Evolutionary conservation across 345 rosid species (phyloP).

Genomic region (Eucalyptus cloeziana): DNA sequence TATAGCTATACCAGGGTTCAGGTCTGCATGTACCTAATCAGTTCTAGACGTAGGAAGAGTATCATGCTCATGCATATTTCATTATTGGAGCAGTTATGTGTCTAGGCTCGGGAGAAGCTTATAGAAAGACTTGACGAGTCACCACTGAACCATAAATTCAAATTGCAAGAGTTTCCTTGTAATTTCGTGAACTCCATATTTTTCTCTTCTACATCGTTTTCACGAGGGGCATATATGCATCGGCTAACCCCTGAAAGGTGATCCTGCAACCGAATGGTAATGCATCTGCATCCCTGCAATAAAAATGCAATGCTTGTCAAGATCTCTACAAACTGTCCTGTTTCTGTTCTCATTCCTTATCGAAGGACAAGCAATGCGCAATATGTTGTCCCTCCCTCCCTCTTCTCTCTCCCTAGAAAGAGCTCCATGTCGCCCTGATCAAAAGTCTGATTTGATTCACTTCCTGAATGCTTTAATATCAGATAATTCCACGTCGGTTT

Average conservation of each 20-base stretch:
- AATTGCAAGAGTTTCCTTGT: too few species aligned
- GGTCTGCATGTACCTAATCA: too few species aligned
- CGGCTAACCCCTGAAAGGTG: rapidly evolving
- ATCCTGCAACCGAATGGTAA: neutral
- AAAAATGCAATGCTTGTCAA: neutral
- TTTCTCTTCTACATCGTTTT: too few species aligned
- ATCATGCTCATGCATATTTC: too few species aligned
- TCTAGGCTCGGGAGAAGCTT: too few species aligned
- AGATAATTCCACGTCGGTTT: neutral
- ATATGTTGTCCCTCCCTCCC: rapidly evolving
- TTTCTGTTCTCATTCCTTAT: neutral
- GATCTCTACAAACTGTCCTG: neutral
- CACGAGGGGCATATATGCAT: neutral
- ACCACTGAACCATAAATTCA: rapidly evolving
- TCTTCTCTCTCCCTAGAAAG: neutral
- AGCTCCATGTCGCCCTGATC: neutral
- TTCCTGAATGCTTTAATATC: neutral
- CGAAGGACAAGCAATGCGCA: neutral
- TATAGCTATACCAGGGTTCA: too few species aligned
- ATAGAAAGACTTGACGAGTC: rapidly evolving
- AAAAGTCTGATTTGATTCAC: neutral
- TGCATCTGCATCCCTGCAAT: rapidly evolving
- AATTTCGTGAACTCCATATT: too few species aligned
- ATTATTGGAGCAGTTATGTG: too few species aligned
- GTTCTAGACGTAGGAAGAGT: too few species aligned